Base-by-base conservation (phyloP, 2,329 filamentous ascomycete species). In the Trichoderma koningii region DNA sequence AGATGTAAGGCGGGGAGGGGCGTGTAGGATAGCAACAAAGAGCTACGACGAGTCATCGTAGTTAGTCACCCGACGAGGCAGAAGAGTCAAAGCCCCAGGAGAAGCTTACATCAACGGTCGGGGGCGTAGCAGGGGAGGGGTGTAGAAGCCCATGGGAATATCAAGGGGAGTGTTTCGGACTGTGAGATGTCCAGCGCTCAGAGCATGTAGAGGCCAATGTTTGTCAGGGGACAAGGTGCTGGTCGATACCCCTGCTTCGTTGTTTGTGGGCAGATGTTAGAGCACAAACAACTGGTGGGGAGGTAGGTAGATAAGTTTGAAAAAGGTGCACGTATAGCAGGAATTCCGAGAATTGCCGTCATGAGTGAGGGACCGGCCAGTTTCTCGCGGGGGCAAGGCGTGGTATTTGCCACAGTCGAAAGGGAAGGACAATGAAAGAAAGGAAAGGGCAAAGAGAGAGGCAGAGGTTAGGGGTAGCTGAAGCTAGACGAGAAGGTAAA, bases 381-480 rank as follows among this genome's bases (percentile, higher is more conserved):
- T 12, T 38, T 38, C 34, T 5, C 12, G 26, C n/a, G 44, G 19
- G 15, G 12, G 21, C 47, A 51, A 51, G 15, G 34, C 26, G 28
- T 28, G 28, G 26, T 15, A 28, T 14, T 26, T 17, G 23, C 26
- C 23, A 51, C 38, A 9, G 53, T 17, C 28, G 63, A 47, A 53
- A 26, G 42, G 61, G 51, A 19, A 28, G 26, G 55, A 45, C 64
- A 38, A 57, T 45, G 23, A 26, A 38, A 67, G 51, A 51, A 60
- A 59, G n/a, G 55, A 50, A 64, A 66, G 61, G 53, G 41, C 41
- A 67, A 52, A 57, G 51, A 30, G 45, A 48, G 44, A 64, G 34
- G 53, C 45, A 47, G 30, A 42, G 34, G 34, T 12, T 28, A 23
- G 51, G 7, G 17, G n/a, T 21, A 38, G 9, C 34, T 2, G 14